Evolutionary conservation across 2,329 filamentous ascomycete species (phyloP), one percentile per base, ranked within the genome.

Genomic region (Chrysosporium queenslandicum): DNA sequence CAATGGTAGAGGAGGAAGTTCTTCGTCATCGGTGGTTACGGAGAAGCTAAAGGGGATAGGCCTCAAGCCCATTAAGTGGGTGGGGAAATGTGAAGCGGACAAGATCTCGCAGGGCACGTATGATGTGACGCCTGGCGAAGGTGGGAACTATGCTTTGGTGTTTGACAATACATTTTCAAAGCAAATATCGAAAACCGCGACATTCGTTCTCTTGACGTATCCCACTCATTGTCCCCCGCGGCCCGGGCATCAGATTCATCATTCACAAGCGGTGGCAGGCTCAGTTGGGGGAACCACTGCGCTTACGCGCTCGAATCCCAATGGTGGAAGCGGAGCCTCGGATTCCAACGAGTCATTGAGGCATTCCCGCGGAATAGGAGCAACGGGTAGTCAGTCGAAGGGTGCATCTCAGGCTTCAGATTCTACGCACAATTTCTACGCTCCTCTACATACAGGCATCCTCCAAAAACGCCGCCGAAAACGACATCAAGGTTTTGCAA

Each of bases 111-210:
- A 91, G 68, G 92, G 91, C 29, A 92, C 84, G 18, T 87, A 88
- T 66, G 86, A 95, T 64, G 87, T 97, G 21, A 74, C 74, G 0
- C 63, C 74, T 6, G 82, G 81, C 30, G 82, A 92, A 58, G 87
- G 83, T 21, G 92, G 92, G 64, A 96, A 95, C 81, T 98, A 94
- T 66, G 92, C 90, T 53, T 75, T 98, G 56, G 88, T 97, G 29
- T 95, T 98, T 64, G 92, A 98, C 78, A 98, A 98, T 65, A 98
- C 92, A 25, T 98, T 98, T 67, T 95, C 90, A 55, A 97, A 96
- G 72, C 87, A 85, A 68, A 84, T 86, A 39, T 92, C 90, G 50
- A 98, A 98, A 72, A 95, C 86, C 27, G 89, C 89, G 18, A 97
- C 91, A 6, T 87, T 98, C 63, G 90, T 96, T 32, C 80, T 98